Base-by-base conservation (phyloP, 176 grass and related monocot species). In the Saccharum spontaneum region DNA sequence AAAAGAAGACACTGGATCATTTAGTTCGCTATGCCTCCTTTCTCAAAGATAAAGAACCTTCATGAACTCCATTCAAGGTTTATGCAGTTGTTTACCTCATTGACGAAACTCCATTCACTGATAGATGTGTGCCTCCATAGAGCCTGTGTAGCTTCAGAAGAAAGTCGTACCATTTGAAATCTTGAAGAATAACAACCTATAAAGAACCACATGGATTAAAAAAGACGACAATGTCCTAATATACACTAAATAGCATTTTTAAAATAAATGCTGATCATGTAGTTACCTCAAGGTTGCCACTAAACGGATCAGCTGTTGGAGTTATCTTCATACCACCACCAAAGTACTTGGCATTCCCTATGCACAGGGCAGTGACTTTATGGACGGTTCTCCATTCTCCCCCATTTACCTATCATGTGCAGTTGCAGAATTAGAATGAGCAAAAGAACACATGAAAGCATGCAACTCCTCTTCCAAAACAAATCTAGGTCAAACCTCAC, bases 261-360 rank as follows among this genome's bases (percentile, higher is more conserved):
- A 79, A 63, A 44, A 4, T 12, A 75, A 45, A 30, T 69, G 40
- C n/a, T 33, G 14, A 46, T 41, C 23, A 26, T 22, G n/a, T 61
- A 87, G 62, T 34, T 78, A 99, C 97, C 97, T 99, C 89, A 34
- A 99, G 76, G 64, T 87, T 85, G 30, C 97, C 93, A n/a, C 90
- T 90, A 73, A 82, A 87, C 59, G 88, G 93, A 78, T 96, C 90
- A 52, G 69, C 97, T 77, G 87, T 96, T 71, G 97, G 97, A 68
- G 93, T 91, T 83, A 99, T 99, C 76, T 94, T 96, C 93, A 92
- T 99, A 69, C 91, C 91, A 86, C 97, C 91, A 10, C 97, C 97
- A 45, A 99, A 96, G 89, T 90, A 98, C 73, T 94, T 95, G 2
- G 88, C 97, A 86, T 98, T 98, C 86, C 93, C 97, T 66, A 98